These are phyloP conservation scores for Hypericum androsaemum DNA, from an alignment of 345 rosid genomes.

Conservation along the genomic window DNA sequence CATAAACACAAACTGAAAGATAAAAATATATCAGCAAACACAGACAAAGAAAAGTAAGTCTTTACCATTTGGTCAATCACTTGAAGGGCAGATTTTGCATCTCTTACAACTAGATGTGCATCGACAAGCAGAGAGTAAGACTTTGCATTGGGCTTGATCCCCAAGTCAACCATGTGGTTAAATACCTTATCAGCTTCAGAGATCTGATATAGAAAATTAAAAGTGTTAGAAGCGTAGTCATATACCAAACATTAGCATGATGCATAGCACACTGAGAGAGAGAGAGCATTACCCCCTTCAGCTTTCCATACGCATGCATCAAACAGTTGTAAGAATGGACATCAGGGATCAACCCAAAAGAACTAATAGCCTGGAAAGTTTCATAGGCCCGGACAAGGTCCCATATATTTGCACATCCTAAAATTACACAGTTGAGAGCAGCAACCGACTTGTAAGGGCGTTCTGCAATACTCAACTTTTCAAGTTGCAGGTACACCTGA, in stretches of 20 bases:
- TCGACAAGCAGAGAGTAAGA: slow-evolving; percentile 78
- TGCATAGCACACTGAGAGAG: slow-evolving; percentile 2
- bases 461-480: slow-evolving; percentile 57
- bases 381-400: slow-evolving; percentile 92
- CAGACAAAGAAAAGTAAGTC: slow-evolving; percentile 3
- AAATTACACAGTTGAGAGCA: slow-evolving; percentile 81
- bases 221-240: background rate
- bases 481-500: slow-evolving; percentile 92
- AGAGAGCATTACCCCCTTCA: slow-evolving; percentile 52
- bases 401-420: slow-evolving; percentile 94
- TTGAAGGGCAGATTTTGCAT: slow-evolving; percentile 67
- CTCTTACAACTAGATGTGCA: slow-evolving; percentile 81
- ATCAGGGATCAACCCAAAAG: slow-evolving; percentile 73
- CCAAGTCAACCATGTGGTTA: slow-evolving; percentile 65
- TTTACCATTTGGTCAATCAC: slow-evolving; percentile 68
- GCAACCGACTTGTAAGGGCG: slow-evolving; percentile 85
- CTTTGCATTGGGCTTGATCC: slow-evolving; percentile 67
- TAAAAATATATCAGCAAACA: background rate
- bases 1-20: background rate
- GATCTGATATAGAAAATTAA: slow-evolving; percentile 43
- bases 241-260: background rate
- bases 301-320: slow-evolving; percentile 75
- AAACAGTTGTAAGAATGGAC: slow-evolving; percentile 80
- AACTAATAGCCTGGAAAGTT: slow-evolving; percentile 80
- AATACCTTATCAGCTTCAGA: slow-evolving; percentile 77